phyloP scores from a whole-genome alignment of 305 asterid genomes.

The Ilex paraguariensis region DNA sequence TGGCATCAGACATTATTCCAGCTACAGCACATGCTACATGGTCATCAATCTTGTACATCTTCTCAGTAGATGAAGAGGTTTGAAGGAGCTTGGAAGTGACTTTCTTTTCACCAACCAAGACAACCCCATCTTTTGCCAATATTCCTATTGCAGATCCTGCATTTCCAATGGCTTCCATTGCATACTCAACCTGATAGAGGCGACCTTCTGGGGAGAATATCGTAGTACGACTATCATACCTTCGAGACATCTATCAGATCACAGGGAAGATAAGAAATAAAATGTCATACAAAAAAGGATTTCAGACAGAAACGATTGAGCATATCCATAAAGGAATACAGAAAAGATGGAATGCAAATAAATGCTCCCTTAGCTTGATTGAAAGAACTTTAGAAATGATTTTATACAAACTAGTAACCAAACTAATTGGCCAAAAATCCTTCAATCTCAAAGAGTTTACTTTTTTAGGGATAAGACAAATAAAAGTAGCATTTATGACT shows the following conservation, averaged over 20 bases:
- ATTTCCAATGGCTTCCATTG: slow-evolving; percentile 23
- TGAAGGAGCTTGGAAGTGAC: slow-evolving; percentile 26
- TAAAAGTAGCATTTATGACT: too few species aligned
- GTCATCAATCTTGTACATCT: slow-evolving; percentile 29
- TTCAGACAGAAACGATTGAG: too few species aligned
- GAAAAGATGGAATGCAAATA: too few species aligned
- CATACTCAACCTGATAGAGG: slow-evolving; percentile 18
- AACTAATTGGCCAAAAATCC: too few species aligned
- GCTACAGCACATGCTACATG: slow-evolving; percentile 43
- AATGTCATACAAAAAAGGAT: too few species aligned
- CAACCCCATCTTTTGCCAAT: slow-evolving; percentile 20
- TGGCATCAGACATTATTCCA: slow-evolving; percentile 44
- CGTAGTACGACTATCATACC: slow-evolving; percentile 18
- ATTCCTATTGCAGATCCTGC: slow-evolving; percentile 20
- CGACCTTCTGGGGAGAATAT: slow-evolving; percentile 24
- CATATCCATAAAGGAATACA: too few species aligned
- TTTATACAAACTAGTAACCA: too few species aligned
- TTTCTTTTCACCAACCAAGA: slow-evolving; percentile 23
- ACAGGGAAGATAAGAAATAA: neutral
- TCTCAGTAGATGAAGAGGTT: slow-evolving; percentile 18
- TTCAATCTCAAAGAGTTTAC: too few species aligned
- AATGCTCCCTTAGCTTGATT: too few species aligned
- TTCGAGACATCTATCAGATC: slow-evolving; percentile 12
- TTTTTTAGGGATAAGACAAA: too few species aligned
- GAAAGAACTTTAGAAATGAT: too few species aligned